phyloP scores from a whole-genome alignment of 768 basidiomycete genomes.

The Panaeolus papilionaceus region DNA sequence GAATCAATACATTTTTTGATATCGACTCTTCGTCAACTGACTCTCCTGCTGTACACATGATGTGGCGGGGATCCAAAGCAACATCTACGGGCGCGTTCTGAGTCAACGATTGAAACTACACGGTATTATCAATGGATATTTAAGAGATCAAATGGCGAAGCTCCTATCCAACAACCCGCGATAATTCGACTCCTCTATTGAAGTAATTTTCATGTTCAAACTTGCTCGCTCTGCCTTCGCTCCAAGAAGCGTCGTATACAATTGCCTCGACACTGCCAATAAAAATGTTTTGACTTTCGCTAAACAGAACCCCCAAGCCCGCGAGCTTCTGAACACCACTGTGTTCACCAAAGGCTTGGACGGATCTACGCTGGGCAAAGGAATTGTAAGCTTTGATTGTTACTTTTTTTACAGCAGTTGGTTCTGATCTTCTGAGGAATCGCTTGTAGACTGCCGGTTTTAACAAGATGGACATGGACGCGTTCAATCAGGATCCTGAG shows the following conservation, averaged over 20 bases:
- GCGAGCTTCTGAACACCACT: neutral
- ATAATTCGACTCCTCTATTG: no score
- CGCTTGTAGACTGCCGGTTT: neutral
- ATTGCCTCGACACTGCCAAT: neutral
- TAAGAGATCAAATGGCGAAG: no score
- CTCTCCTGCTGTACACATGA: no score
- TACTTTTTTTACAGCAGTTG: no score
- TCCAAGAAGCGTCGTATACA: neutral
- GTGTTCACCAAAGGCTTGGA: neutral
- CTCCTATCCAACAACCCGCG: no score
- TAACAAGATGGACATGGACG: neutral
- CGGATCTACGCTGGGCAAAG: neutral
- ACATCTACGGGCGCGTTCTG: no score
- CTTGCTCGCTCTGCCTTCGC: neutral
- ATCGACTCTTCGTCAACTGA: no score
- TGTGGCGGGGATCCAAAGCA: no score
- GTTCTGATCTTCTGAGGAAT: no score
- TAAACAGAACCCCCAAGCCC: neutral
- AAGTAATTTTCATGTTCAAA: neutral
- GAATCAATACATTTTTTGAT: no score
- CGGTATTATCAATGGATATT: no score
- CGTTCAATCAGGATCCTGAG: neutral
- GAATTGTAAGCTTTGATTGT: neutral
- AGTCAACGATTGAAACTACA: no score
- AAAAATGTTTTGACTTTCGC: neutral